phyloP scores from a whole-genome alignment of 208 protist genomes.

The Crithidia sp. region DNA sequence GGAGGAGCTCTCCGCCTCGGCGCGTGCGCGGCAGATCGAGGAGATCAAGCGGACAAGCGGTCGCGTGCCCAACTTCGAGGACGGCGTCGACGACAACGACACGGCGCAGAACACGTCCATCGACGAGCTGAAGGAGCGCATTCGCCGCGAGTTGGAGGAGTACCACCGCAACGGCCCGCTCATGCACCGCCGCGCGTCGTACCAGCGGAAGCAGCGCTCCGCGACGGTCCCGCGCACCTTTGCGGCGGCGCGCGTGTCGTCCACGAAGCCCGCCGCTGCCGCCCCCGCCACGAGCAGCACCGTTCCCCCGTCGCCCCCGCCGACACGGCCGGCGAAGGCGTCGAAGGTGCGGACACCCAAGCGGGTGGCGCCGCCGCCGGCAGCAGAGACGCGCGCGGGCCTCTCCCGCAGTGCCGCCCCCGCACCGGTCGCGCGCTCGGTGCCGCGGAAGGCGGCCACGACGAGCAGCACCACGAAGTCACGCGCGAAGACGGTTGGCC shows the following conservation, averaged over 20 bases:
- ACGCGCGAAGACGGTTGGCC: conserved; percentile 1
- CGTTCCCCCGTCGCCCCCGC: conserved; percentile 3
- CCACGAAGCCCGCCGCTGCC: conserved; percentile 1
- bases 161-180: conserved; percentile 58
- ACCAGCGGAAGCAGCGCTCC: conserved; percentile 15
- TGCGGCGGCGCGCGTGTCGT: background rate
- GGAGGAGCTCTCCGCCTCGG: conserved; percentile 28
- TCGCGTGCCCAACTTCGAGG: conserved; percentile 40
- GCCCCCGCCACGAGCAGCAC: background rate
- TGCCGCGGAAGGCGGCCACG: background rate
- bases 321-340: background rate
- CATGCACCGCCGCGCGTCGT: conserved; percentile 34
- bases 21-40: conserved; percentile 29
- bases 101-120: conserved; percentile 47
- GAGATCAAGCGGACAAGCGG: conserved; percentile 29
- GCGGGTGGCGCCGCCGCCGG: conserved; percentile 1
- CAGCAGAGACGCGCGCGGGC: background rate
- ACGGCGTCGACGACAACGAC: conserved; percentile 52
- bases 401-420: conserved; percentile 6
- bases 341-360: conserved; percentile 4
- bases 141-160: conserved; percentile 70
- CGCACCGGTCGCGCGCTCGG: background rate
- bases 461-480: conserved; percentile 6
- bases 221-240: conserved; percentile 10
- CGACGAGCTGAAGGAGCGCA: conserved; percentile 57